phyloP scores from a whole-genome alignment of 257 asterid species.

The Ehretia macrophylla region DNA sequence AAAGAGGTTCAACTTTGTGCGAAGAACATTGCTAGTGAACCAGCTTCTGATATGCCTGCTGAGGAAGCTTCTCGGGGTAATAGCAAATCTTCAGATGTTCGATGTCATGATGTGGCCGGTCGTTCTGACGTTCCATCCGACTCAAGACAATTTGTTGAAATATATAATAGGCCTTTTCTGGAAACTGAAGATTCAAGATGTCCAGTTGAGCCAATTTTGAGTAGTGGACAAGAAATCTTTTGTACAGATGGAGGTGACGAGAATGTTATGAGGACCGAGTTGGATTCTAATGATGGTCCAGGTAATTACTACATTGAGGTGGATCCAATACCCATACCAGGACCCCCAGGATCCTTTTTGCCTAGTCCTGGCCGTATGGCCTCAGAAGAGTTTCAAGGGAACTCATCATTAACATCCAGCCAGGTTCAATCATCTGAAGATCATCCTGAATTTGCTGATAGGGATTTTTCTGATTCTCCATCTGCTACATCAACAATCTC shows the following conservation, averaged over 20 bases:
- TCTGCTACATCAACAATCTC: conserved; percentile 57
- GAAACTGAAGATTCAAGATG: conserved; percentile 22
- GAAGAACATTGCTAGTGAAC: conserved; percentile 19
- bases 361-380: conserved; percentile 84
- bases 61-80: conserved; percentile 35
- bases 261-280: conserved; percentile 28
- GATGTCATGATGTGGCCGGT: conserved; percentile 28
- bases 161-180: conserved; percentile 25
- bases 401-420: conserved; percentile 69
- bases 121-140: conserved; percentile 29
- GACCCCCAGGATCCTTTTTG: conserved; percentile 91
- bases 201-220: conserved; percentile 40
- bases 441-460: conserved; percentile 52
- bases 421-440: conserved; percentile 73
- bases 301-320: conserved; percentile 65
- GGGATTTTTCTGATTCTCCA: conserved; percentile 73
- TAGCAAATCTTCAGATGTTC: conserved; percentile 40
- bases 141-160: conserved; percentile 28
- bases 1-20: conserved; percentile 20
- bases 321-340: conserved; percentile 85
- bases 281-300: conserved; percentile 37
- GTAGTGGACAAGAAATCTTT: conserved; percentile 43
- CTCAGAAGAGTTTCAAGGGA: conserved; percentile 77
- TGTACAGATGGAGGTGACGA: conserved; percentile 31
- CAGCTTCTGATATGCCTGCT: conserved; percentile 27